Base-by-base conservation (phyloP, 2,329 filamentous ascomycete genomes). In the Fusarium sp. region DNA sequence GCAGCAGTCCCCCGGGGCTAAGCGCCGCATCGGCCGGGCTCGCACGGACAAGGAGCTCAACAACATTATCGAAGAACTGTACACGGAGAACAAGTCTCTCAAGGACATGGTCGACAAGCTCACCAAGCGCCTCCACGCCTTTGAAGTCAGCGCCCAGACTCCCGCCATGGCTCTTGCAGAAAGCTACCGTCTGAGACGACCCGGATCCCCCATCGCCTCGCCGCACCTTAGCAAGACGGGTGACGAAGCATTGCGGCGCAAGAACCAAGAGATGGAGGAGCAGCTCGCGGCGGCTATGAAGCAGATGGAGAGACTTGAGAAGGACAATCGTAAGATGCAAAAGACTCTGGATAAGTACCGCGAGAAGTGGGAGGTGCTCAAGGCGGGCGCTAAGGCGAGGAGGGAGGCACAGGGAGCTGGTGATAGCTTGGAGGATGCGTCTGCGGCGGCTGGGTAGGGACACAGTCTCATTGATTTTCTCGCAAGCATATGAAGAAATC, bases 91-190 rank as follows among this genome's bases (percentile, higher is more conserved):
- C 78, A 87, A 91, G 67, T 92, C 91, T 9, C 85, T 98, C 55
- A 95, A 96, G 74, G 88, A 91, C 62, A 89, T 93, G 73, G 88
- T 97, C 8, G 94, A 98, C 79, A 93, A 93, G 54, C 86, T 97
- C 34, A 92, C 91, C 67, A 92, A 91, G 73, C 89, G 95, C 0
- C 86, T 99, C n/a, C 92, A 96, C 74, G 91, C 93, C 67, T 99
- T 97, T 81, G 95, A 99, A 79, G 90, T 93, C 38, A 94, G 93
- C 73, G 93, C 93, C 0, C 96, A 98, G 80, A 93, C 90, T 68
- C 94, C 91, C 36, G 92, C 91, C 58, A 87, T 94, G 80, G 93
- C 93, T 3, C 86, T 98, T 33, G 92, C 94, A 13, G 93, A 97
- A 77, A 97, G 93, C 72, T 89, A 89, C 77, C 83, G 88, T n/a